Evolutionary conservation across 257 asterid genomes (phyloP).

Genomic region (Solanum habrochaites): DNA sequence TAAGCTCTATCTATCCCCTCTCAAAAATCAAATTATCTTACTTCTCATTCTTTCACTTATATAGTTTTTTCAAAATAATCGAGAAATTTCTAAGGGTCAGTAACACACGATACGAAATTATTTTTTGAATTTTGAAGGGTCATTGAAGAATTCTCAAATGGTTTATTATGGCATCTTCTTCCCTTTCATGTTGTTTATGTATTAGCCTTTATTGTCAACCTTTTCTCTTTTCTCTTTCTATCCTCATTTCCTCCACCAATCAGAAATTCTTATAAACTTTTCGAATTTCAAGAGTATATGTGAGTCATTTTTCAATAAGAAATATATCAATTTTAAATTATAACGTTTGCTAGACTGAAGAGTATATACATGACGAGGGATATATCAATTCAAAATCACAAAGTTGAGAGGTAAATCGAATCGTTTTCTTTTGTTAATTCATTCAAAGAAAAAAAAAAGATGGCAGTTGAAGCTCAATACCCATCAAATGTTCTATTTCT

Average conservation of each 20-base stretch:
- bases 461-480: conserved; percentile 49
- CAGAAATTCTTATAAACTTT: background rate
- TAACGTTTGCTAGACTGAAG: background rate
- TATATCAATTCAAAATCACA: background rate
- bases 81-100: background rate
- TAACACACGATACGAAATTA: background rate
- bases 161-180: conserved; percentile 2
- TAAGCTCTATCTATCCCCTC: background rate
- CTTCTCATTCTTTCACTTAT: background rate
- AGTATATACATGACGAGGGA: background rate
- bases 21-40: background rate
- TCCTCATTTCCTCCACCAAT: background rate
- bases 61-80: background rate
- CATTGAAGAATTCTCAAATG: conserved; percentile 13
- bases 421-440: background rate
- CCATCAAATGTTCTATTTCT: conserved; percentile 27
- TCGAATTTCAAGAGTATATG: background rate
- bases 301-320: too few relatives aligned
- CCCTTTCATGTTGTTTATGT: conserved; percentile 16
- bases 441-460: background rate
- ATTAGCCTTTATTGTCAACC: conserved; percentile 11
- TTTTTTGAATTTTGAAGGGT: background rate
- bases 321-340: background rate
- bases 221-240: background rate
- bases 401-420: background rate